Evolutionary conservation across 768 basidiomycete genomes (phyloP).

Genomic region (Gymnopilus dilepis): DNA sequence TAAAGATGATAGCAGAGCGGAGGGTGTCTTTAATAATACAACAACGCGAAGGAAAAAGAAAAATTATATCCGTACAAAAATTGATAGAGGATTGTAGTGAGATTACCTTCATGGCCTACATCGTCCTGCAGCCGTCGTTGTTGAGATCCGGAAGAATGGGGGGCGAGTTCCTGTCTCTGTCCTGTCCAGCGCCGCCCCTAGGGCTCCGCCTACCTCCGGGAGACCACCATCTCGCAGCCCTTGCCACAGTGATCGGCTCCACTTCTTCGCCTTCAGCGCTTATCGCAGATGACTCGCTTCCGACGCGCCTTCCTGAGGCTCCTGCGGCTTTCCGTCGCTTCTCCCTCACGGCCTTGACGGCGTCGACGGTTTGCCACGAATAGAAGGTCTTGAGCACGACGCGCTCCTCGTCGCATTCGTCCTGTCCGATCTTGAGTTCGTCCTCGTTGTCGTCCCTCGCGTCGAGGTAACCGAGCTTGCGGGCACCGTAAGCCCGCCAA

Average conservation of each 20-base stretch:
- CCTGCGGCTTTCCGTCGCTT: conserved; percentile 61
- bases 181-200: conserved; percentile 37
- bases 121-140: conserved; percentile 70
- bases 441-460: conserved; percentile 66
- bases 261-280: conserved; percentile 37
- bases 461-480: conserved; percentile 74
- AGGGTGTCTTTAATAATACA: conserved; percentile 5
- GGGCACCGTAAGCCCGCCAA: conserved; percentile 76
- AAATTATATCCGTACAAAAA: conserved; percentile 1
- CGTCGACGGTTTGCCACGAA: conserved; percentile 86
- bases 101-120: conserved; percentile 47
- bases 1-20: neutral
- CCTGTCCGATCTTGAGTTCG: conserved; percentile 70
- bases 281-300: conserved; percentile 39
- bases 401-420: conserved; percentile 77
- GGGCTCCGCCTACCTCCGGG: conserved; percentile 49
- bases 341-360: conserved; percentile 68
- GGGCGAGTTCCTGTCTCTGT: conserved; percentile 59
- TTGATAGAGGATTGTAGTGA: neutral
- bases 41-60: conserved; percentile 5
- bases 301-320: conserved; percentile 46
- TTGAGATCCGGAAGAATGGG: conserved; percentile 49
- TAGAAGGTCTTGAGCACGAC: conserved; percentile 87
- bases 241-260: conserved; percentile 29
- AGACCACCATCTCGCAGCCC: conserved; percentile 57